phyloP scores from a whole-genome alignment of 2,329 filamentous ascomycete genomes.

The Cadophora malorum region DNA sequence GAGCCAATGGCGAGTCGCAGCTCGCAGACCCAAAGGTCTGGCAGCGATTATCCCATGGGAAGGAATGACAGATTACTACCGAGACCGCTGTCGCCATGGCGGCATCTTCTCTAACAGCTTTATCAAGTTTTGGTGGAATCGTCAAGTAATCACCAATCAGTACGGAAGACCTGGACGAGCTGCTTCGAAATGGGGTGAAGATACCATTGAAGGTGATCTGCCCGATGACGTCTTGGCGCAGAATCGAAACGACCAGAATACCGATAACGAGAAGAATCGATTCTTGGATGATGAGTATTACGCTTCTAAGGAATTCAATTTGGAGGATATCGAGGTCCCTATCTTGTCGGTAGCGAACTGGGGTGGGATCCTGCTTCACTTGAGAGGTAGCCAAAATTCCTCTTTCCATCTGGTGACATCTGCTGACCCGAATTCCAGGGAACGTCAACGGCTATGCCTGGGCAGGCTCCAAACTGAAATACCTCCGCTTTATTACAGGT shows the following conservation, averaged over 20 bases:
- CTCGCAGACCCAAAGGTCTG: constrained; percentile 56
- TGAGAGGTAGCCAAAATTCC: constrained; percentile 55
- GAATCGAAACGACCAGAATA: constrained; percentile 49
- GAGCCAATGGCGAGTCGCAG: constrained; percentile 61
- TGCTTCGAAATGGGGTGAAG: constrained; percentile 45
- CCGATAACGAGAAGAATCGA: constrained; percentile 55
- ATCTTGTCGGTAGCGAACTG: constrained; percentile 72
- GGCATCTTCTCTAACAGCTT: constrained; percentile 65
- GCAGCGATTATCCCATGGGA: constrained; percentile 61
- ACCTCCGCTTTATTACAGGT: constrained; percentile 72
- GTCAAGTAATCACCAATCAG: constrained; percentile 71
- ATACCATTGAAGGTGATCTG: constrained; percentile 65
- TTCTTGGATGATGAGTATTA: constrained; percentile 58
- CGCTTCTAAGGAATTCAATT: constrained; percentile 56
- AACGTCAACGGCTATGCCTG: constrained; percentile 70
- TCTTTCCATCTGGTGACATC: background rate
- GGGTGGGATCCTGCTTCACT: constrained; percentile 73
- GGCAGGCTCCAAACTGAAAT: constrained; percentile 71
- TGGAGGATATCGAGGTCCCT: constrained; percentile 71
- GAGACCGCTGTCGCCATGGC: constrained; percentile 65
- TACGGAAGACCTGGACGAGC: constrained; percentile 63
- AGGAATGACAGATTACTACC: constrained; percentile 61
- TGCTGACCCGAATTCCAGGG: background rate
- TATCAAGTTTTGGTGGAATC: constrained; percentile 71
- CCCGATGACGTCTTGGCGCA: constrained; percentile 51